A percentile compares a stretch with the other conserved stretches of the same genome.
These are phyloP conservation scores for Kluyveromyces sp. DNA, from an alignment of 1,139 yeast species.

Conservation along the genomic window DNA sequence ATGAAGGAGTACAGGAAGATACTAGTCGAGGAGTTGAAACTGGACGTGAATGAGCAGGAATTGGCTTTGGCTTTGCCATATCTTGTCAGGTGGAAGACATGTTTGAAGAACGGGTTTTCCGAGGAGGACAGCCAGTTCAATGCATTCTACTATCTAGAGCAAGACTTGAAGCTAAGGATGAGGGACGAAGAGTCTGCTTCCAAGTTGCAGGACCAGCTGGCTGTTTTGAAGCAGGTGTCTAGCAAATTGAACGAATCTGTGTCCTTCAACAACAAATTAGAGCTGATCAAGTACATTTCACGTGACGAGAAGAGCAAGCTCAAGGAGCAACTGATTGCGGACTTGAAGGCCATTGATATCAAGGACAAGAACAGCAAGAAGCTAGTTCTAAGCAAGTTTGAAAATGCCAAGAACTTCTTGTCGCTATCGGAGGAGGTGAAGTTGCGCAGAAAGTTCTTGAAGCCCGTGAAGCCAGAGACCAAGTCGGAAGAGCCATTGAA, in stretches of 20 bases:
- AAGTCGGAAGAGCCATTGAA: conserved; percentile 21
- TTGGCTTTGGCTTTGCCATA: conserved; percentile 40
- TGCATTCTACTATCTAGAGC: conserved; percentile 44
- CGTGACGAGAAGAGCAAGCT: conserved; percentile 31
- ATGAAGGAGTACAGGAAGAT: conserved; percentile 24
- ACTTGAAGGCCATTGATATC: conserved; percentile 21
- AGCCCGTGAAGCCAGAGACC: conserved; percentile 34
- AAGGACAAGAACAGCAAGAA: conserved; percentile 29
- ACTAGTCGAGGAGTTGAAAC: conserved; percentile 21
- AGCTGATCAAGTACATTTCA: conserved; percentile 32
- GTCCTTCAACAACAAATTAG: conserved; percentile 36
- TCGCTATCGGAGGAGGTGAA: conserved; percentile 34
- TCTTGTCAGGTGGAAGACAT: conserved; percentile 43
- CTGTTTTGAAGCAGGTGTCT: conserved; percentile 22
- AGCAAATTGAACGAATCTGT: conserved; percentile 16
- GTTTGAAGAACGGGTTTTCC: conserved; percentile 42
- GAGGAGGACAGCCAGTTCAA: conserved; percentile 53
- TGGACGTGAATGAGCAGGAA: conserved; percentile 33
- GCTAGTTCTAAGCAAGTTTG: conserved; percentile 28
- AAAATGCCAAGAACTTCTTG: conserved; percentile 34
- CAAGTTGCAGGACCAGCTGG: conserved; percentile 26
- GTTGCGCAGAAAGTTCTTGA: conserved; percentile 36
- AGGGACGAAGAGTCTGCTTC: conserved; percentile 35
- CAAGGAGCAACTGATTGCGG: conserved; percentile 27
- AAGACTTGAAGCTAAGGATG: conserved; percentile 39